A percentile compares a stretch with the other conserved stretches of the same genome.
phyloP scores from a whole-genome alignment of 2,329 filamentous ascomycete species.

The Torrubiellomyces zombiae region DNA sequence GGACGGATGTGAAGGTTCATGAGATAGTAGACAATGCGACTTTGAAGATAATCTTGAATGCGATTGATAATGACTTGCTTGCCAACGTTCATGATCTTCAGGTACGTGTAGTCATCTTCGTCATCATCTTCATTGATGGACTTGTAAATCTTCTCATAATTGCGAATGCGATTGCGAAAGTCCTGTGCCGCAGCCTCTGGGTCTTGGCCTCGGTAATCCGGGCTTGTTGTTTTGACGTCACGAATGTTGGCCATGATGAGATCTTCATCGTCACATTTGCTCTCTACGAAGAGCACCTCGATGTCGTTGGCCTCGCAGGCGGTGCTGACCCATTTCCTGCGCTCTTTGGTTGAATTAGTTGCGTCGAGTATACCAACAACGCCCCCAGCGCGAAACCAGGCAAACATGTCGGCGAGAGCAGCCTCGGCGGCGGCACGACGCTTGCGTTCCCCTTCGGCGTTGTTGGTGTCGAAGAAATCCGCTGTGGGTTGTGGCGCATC shows the following conservation, averaged over 20 bases:
- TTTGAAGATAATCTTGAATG: conserved; percentile 92
- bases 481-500: conserved; percentile 81
- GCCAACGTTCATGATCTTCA: conserved; percentile 94
- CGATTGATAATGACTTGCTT: conserved; percentile 96
- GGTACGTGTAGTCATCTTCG: conserved; percentile 77
- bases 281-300: conserved; percentile 91
- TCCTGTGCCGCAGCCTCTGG: conserved; percentile 81
- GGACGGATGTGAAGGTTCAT: conserved; percentile 98
- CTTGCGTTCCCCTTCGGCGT: conserved; percentile 77
- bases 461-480: conserved; percentile 87
- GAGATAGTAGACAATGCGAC: conserved; percentile 90
- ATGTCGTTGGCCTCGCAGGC: conserved; percentile 59
- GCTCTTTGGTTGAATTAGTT: conserved; percentile 84
- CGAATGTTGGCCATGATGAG: conserved; percentile 97
- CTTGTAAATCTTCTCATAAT: conserved; percentile 95
- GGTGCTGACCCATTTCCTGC: conserved; percentile 82
- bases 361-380: conserved; percentile 90
- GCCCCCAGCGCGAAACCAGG: conserved; percentile 72
- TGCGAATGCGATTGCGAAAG: conserved; percentile 85
- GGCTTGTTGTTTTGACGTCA: conserved; percentile 91
- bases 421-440: conserved; percentile 80
- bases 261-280: conserved; percentile 88
- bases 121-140: conserved; percentile 69
- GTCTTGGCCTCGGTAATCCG: conserved; percentile 87
- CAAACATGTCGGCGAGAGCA: conserved; percentile 82